Base-by-base conservation (phyloP, 2,329 filamentous ascomycete genomes). In the Phaeophleospora eucalypticola region DNA sequence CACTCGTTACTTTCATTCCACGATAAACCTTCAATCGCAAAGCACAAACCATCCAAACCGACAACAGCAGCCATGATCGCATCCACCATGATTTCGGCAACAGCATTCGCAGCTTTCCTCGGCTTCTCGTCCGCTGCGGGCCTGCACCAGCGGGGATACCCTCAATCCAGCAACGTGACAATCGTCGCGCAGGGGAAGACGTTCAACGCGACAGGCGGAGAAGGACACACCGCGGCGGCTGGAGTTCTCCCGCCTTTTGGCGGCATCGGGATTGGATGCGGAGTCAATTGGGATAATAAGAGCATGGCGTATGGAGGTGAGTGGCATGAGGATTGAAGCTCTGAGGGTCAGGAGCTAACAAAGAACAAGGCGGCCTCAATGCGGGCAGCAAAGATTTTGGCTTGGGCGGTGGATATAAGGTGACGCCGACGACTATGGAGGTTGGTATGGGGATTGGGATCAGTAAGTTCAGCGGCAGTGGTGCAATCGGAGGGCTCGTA, bases 381-480 rank as follows among this genome's bases (percentile, higher is more conserved):
- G 51, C 46, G 24, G 54, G 54, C 16, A 52, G 51, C 17, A 17
- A 41, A 4, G 47, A 39, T 34, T 54, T 54, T 34, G 54, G 54
- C 7, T 47, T 57, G n/a, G 54, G 54, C 12, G 51, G 54, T 9
- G 54, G 54, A 0, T 57, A 46, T 37, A 52, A 17, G 6, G 54
- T 57, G 24, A 48, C 45, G 14, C 49, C 46, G 3, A 37, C 43
- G 3, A 46, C 40, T 7, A 43, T 57, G 46, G 38, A 44, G 14
- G 37, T 57, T 20, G 52, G 49, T 3, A 39, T 41, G 10, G 54
- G 52, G 3, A 54, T 57, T 19, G 54, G 54, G 6, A 46, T 54
- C 18, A 49, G 24, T 29, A 29, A 29, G 24, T 29, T n/a, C n/a
- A n/a, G n/a, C n/a, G n/a, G n/a, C n/a, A n/a, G n/a, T n/a, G n/a